Evolutionary conservation across 495 filamentous ascomycete genomes (phyloP).

Genomic region (Penicillium lividum): DNA sequence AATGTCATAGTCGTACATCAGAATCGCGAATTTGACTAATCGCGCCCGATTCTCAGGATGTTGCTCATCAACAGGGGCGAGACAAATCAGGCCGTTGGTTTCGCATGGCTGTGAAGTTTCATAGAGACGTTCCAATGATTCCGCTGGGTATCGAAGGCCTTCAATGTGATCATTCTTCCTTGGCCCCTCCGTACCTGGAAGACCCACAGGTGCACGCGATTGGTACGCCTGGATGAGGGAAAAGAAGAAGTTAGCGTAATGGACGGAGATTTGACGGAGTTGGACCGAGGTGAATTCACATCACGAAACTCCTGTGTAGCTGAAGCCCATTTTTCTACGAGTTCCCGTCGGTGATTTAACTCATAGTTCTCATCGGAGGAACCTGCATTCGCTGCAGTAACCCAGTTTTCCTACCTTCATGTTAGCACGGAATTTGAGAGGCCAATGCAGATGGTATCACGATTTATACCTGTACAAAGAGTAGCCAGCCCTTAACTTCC

Average conservation of each 20-base stretch:
- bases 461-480: slow-evolving; percentile 3
- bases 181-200: slow-evolving; percentile 10
- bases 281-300: slow-evolving; percentile 10
- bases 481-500: slow-evolving; percentile 10
- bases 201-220: slow-evolving; percentile 9
- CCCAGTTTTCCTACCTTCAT: slow-evolving; percentile 9
- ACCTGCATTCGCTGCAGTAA: slow-evolving; percentile 8
- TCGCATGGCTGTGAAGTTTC: slow-evolving; percentile 2
- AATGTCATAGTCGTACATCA: slow-evolving; percentile 9
- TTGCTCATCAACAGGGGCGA: slow-evolving; percentile 7
- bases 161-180: background rate
- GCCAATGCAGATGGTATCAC: background rate
- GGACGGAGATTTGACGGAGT: slow-evolving; percentile 3
- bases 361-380: slow-evolving; percentile 5
- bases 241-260: slow-evolving; percentile 3
- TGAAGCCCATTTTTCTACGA: slow-evolving; percentile 9
- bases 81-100: background rate
- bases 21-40: slow-evolving; percentile 9
- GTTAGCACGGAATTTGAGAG: background rate
- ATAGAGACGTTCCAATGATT: slow-evolving; percentile 10
- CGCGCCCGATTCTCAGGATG: slow-evolving; percentile 8
- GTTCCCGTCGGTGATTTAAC: slow-evolving; percentile 7
- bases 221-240: slow-evolving; percentile 6
- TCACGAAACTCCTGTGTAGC: slow-evolving; percentile 10
- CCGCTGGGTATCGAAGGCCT: slow-evolving; percentile 9